Conservation (phyloP, 2,329 filamentous ascomycete genomes). For the Colletotrichum cereale region DNA sequence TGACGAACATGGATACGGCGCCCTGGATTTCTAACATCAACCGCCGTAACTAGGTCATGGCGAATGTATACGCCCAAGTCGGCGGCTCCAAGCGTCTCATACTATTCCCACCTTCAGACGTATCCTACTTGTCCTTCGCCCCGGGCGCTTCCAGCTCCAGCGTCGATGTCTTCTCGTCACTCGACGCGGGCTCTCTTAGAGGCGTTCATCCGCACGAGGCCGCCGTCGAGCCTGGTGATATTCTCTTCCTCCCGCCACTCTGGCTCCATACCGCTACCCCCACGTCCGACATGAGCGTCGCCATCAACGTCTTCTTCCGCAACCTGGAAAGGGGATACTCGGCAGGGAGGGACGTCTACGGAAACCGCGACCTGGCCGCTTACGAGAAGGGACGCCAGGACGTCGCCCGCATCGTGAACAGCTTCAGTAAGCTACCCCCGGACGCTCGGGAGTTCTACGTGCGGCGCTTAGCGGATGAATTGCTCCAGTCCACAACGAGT, state of each 20-base stretch:
- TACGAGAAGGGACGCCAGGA: conserved; percentile 86
- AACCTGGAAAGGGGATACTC: conserved; percentile 77
- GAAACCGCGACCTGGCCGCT: conserved; percentile 85
- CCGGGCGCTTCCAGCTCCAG: conserved; percentile 85
- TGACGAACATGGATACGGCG: not conserved
- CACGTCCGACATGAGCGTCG: conserved; percentile 72
- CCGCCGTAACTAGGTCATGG: conserved; percentile 74
- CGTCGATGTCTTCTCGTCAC: conserved; percentile 74
- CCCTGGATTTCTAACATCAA: not conserved
- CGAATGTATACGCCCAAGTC: conserved; percentile 87
- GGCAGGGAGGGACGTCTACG: conserved; percentile 84
- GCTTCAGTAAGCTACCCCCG: conserved; percentile 73
- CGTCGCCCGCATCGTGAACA: conserved; percentile 73
- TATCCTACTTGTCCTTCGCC: conserved; percentile 76
- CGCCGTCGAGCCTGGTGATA: conserved; percentile 76
- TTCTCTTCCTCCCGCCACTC: conserved; percentile 83
- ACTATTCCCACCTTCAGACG: conserved; percentile 83
- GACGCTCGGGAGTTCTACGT: conserved; percentile 83
- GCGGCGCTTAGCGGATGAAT: conserved; percentile 76
- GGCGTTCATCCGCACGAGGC: conserved; percentile 76
- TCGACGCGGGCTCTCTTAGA: conserved; percentile 55
- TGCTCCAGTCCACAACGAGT: conserved; percentile 51
- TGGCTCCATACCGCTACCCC: conserved; percentile 85
- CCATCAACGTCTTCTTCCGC: conserved; percentile 92
- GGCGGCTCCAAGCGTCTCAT: conserved; percentile 78